These are phyloP conservation scores for Tolypocladium amazonense DNA, from an alignment of 2,329 filamentous ascomycete species.

Conservation along the genomic window DNA sequence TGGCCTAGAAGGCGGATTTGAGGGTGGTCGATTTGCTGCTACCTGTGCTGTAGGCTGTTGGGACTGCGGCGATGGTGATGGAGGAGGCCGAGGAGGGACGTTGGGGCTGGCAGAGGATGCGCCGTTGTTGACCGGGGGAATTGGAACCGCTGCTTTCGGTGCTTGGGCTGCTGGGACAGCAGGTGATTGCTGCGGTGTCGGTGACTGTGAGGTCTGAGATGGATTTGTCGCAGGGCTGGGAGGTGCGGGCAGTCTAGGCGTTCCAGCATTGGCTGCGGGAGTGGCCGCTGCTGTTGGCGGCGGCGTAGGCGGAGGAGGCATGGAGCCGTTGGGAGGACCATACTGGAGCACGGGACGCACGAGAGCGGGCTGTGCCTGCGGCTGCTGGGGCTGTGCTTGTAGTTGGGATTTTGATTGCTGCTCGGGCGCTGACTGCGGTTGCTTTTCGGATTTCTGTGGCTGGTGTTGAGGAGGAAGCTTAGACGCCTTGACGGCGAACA, in stretches of 20 bases:
- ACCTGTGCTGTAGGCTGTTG: constrained; percentile 12
- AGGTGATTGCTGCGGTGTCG: constrained; percentile 4
- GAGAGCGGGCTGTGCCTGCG: constrained; percentile 7
- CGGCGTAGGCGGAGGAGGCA: constrained; percentile 41
- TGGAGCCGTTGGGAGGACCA: constrained; percentile 50
- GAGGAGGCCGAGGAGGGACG: constrained; percentile 1
- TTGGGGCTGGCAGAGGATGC: constrained; percentile 2
- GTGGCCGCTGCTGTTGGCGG: constrained; percentile 14
- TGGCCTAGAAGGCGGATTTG: constrained; percentile 10
- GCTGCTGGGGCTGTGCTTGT: constrained; percentile 6
- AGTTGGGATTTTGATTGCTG: constrained; percentile 9
- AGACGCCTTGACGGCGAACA: constrained; percentile 61
- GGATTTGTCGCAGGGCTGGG: constrained; percentile 7
- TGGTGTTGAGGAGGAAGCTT: constrained; percentile 32
- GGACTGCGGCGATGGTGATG: constrained; percentile 5
- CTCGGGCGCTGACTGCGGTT: constrained; percentile 1
- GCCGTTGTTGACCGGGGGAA: not conserved
- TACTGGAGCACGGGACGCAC: constrained; percentile 52
- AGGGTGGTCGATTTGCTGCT: constrained; percentile 8
- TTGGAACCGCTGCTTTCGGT: not conserved
- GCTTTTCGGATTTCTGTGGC: constrained; percentile 5
- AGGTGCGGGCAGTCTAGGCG: constrained; percentile 7
- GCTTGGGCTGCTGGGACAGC: constrained; percentile 1
- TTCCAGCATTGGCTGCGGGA: constrained; percentile 7
- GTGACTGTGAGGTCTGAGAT: constrained; percentile 3